Percentiles rank a stretch among this genome's conserved stretches.
Evolutionary conservation across 2,329 filamentous ascomycete species (phyloP).

Genomic region (Pseudocercospora fuligena): DNA sequence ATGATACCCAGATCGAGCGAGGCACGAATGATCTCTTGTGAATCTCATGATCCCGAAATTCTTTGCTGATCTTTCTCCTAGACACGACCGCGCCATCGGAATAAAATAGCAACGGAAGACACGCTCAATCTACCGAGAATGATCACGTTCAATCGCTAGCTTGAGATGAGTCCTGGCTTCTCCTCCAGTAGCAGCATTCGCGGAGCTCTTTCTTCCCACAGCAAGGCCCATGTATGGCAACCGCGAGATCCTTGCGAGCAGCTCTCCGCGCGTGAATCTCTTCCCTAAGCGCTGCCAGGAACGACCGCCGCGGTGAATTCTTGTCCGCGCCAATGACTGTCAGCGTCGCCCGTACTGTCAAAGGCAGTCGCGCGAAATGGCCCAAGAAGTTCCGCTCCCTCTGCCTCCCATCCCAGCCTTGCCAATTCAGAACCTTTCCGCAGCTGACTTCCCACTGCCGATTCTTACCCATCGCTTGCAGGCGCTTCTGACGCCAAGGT

Average conservation of each 20-base stretch:
- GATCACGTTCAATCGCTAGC: background rate
- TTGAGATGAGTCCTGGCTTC: background rate
- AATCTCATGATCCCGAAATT: too few relatives aligned
- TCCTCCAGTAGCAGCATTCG: background rate
- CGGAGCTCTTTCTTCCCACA: background rate
- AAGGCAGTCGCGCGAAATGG: background rate
- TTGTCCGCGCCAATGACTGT: background rate
- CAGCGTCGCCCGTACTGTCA: background rate
- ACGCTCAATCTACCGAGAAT: background rate
- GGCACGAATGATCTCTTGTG: too few relatives aligned
- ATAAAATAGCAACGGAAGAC: background rate
- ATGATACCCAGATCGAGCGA: slow-evolving; percentile 13
- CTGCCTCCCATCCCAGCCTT: background rate
- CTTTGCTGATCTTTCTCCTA: too few relatives aligned
- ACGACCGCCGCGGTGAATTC: background rate
- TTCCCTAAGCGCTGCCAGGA: background rate
- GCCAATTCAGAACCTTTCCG: background rate
- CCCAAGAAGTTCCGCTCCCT: background rate
- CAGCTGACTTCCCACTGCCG: background rate
- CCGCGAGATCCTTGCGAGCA: background rate
- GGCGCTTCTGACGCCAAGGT: too few relatives aligned
- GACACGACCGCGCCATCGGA: background rate
- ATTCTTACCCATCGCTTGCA: too few relatives aligned
- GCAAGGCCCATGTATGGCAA: background rate
- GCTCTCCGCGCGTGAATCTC: background rate